Evolutionary conservation across 1,139 yeast species (phyloP).

Genomic region (Petasospora fabianii): DNA sequence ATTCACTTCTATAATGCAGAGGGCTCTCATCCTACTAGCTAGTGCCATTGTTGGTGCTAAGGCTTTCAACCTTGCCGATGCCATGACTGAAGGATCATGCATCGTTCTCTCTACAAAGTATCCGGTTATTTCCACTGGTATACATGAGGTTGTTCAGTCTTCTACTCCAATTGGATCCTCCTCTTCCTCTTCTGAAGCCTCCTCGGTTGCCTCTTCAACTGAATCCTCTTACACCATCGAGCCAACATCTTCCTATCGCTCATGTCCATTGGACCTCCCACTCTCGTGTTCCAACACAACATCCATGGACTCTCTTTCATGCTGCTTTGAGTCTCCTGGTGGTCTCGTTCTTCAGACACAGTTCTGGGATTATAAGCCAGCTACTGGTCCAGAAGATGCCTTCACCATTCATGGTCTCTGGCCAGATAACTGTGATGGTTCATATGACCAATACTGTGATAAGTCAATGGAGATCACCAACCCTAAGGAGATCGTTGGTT

Average conservation of each 20-base stretch:
- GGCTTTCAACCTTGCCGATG: slow-evolving; percentile 10
- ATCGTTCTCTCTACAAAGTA: slow-evolving; percentile 7
- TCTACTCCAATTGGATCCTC: neutral
- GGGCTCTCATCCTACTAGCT: slow-evolving; percentile 7
- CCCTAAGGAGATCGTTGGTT: slow-evolving; percentile 49
- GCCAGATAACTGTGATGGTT: slow-evolving; percentile 81
- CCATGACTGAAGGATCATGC: slow-evolving; percentile 6
- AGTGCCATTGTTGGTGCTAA: slow-evolving; percentile 2
- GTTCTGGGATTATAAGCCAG: slow-evolving; percentile 90
- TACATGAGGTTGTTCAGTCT: neutral
- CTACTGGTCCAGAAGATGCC: slow-evolving; percentile 70
- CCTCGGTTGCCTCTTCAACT: neutral
- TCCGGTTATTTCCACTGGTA: slow-evolving; percentile 1
- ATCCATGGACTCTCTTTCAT: slow-evolving; percentile 45
- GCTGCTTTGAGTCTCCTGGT: slow-evolving; percentile 89
- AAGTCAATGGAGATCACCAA: slow-evolving; percentile 50
- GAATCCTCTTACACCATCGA: neutral
- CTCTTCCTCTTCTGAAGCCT: slow-evolving; percentile 1
- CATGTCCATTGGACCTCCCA: slow-evolving; percentile 69
- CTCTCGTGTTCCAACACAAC: slow-evolving; percentile 54
- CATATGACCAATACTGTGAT: slow-evolving; percentile 76
- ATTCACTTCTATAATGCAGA: too few species aligned
- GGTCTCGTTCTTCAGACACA: slow-evolving; percentile 85
- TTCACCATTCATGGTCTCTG: slow-evolving; percentile 86
- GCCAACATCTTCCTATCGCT: neutral